Evolutionary conservation across 345 rosid species (phyloP).

Genomic region (Lepidium africanum): DNA sequence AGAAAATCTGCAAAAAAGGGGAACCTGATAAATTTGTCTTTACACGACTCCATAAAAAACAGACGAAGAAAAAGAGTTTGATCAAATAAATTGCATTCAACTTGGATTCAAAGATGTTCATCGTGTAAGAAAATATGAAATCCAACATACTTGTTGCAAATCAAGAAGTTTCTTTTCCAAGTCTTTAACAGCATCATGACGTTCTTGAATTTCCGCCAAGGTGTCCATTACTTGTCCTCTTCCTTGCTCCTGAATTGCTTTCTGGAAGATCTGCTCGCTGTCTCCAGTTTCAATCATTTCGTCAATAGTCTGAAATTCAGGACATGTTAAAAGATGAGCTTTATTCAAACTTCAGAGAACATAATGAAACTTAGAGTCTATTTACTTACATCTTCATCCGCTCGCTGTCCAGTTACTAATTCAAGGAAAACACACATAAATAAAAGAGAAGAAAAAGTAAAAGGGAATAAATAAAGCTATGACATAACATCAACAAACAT

Average conservation of each 20-base stretch:
- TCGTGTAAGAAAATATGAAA: constrained; percentile 1
- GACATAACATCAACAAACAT: neutral
- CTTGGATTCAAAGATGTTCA: neutral
- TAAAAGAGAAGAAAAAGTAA: neutral
- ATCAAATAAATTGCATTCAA: neutral
- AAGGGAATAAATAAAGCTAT: neutral
- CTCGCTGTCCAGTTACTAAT: constrained; percentile 29
- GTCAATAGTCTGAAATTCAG: constrained; percentile 58
- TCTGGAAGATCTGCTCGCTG: constrained; percentile 88
- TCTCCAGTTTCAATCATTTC: constrained; percentile 86
- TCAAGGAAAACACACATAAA: constrained; percentile 3
- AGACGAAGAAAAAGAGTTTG: neutral
- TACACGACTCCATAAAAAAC: neutral
- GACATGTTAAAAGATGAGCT: neutral
- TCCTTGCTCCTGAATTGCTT: constrained; percentile 89
- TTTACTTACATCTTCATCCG: constrained; percentile 31
- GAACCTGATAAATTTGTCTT: neutral
- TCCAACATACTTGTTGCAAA: constrained; percentile 60
- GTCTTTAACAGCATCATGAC: constrained; percentile 85
- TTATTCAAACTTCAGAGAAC: neutral
- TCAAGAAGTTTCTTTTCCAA: constrained; percentile 91
- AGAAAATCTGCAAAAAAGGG: constrained; percentile 46
- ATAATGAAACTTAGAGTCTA: neutral
- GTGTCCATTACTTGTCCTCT: constrained; percentile 86
- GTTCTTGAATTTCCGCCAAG: constrained; percentile 90